Conservation (phyloP, 352 stramenopile genomes). For the Pythium aphanidermatum region DNA sequence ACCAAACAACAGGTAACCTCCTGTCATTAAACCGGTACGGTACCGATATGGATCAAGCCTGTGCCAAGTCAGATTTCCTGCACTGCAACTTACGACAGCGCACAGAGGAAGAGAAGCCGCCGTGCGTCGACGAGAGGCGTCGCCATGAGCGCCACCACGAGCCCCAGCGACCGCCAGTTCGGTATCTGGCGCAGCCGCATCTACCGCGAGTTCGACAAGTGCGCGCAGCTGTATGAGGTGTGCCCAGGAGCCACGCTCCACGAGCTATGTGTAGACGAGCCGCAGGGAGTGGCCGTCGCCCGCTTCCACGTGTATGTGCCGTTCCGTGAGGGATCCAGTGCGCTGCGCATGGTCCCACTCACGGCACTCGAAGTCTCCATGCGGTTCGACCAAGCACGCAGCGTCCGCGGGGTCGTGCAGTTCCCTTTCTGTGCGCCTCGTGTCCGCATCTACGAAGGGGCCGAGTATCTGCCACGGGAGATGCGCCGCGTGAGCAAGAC, state of each 20-base stretch:
- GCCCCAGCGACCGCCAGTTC: slow-evolving; percentile 39
- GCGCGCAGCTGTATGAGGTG: slow-evolving; percentile 18
- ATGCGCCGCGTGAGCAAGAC: slow-evolving; percentile 21
- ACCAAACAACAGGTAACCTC: no score
- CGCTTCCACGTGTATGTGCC: slow-evolving; percentile 75
- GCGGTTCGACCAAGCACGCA: slow-evolving; percentile 32
- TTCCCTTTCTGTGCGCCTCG: slow-evolving; percentile 56
- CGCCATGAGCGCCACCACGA: not conserved
- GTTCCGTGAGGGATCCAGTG: slow-evolving; percentile 65
- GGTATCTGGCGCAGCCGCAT: slow-evolving; percentile 70
- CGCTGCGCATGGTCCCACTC: slow-evolving; percentile 53
- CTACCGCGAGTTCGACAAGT: slow-evolving; percentile 72
- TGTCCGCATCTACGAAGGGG: slow-evolving; percentile 40
- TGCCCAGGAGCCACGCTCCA: slow-evolving; percentile 43
- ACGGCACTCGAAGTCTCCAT: slow-evolving; percentile 49
- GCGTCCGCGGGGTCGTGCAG: slow-evolving; percentile 30
- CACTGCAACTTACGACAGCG: no score
- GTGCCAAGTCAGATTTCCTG: no score
- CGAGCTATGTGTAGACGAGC: slow-evolving; percentile 41
- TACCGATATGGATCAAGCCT: slow-evolving; percentile 1
- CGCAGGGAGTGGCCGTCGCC: slow-evolving; percentile 31
- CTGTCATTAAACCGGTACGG: not conserved
- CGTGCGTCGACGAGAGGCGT: slow-evolving; percentile 2
- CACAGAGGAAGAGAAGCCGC: no score
- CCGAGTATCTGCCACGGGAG: slow-evolving; percentile 44